Evolutionary conservation across 257 asterid species (phyloP).

Genomic region (Ophiorrhiza pumila): DNA sequence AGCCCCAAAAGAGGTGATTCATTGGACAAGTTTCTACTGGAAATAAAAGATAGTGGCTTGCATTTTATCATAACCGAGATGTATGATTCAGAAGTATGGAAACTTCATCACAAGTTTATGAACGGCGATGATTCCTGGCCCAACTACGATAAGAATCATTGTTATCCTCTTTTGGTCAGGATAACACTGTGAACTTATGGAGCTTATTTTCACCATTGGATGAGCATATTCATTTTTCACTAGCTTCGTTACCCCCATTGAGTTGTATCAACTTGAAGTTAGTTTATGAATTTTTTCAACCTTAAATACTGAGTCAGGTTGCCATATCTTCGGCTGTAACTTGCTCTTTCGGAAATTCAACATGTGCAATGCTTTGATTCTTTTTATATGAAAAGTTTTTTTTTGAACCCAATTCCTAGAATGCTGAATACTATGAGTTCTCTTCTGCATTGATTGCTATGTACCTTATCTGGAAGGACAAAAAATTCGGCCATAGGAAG

Average conservation of each 20-base stretch:
- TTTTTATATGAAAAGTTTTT: not conserved
- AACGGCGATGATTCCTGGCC: constrained; percentile 73
- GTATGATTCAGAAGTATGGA: constrained; percentile 62
- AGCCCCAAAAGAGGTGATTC: constrained; percentile 92
- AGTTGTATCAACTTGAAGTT: not conserved
- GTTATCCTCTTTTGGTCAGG: constrained; percentile 76
- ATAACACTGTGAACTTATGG: constrained; percentile 38
- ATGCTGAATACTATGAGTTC: too few relatives aligned
- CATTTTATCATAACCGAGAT: constrained; percentile 52
- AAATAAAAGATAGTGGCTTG: constrained; percentile 52
- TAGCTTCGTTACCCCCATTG: not conserved
- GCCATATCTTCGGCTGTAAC: not conserved
- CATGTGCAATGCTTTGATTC: not conserved
- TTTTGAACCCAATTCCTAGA: too few relatives aligned
- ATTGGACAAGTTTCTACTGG: constrained; percentile 64
- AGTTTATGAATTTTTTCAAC: not conserved
- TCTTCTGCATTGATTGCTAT: not conserved
- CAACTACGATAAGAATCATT: constrained; percentile 78
- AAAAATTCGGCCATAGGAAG: too few relatives aligned
- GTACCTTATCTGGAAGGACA: not conserved
- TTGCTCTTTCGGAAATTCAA: not conserved
- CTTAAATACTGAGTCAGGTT: not conserved
- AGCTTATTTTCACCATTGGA: constrained; percentile 8
- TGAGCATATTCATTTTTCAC: not conserved
- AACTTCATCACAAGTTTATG: constrained; percentile 44